These are phyloP conservation scores for Colletotrichum sublineola DNA, from an alignment of 2,329 filamentous ascomycete species.

Conservation along the genomic window DNA sequence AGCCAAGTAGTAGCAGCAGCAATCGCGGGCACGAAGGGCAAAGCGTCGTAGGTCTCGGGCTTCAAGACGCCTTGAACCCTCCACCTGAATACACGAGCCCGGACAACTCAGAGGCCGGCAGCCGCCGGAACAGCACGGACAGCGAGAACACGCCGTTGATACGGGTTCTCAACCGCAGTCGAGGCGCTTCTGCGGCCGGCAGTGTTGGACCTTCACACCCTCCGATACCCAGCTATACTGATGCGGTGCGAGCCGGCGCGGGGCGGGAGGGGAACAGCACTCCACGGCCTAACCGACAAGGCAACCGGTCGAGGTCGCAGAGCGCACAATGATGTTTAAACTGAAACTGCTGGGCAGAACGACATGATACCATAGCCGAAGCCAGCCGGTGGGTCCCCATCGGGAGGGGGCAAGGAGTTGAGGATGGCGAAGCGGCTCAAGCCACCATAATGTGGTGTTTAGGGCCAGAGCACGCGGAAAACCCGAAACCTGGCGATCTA, in stretches of 20 bases:
- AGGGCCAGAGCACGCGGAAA: background rate
- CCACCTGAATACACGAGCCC: conserved; percentile 81
- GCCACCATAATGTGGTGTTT: conserved; percentile 34
- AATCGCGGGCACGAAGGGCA: conserved; percentile 47
- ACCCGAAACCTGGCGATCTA: conserved; percentile 29
- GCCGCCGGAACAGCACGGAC: conserved; percentile 69
- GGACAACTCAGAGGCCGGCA: conserved; percentile 69
- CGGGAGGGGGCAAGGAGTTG: conserved; percentile 23
- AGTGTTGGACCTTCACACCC: conserved; percentile 57
- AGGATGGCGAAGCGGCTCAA: conserved; percentile 19
- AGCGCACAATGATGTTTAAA: conserved; percentile 41
- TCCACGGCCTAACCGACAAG: conserved; percentile 34
- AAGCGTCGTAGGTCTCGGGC: conserved; percentile 56
- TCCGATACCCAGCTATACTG: conserved; percentile 87
- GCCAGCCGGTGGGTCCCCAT: background rate
- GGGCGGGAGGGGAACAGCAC: conserved; percentile 61
- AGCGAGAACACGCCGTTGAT: conserved; percentile 68
- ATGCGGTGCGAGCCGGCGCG: conserved; percentile 73
- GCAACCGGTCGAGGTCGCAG: conserved; percentile 42
- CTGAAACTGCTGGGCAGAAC: conserved; percentile 39
- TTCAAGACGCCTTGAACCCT: conserved; percentile 71
- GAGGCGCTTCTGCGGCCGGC: conserved; percentile 63
- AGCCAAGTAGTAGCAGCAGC: conserved; percentile 58
- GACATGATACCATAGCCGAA: conserved; percentile 36
- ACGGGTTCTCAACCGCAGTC: conserved; percentile 63